Evolutionary conservation across 2,329 filamentous ascomycete genomes (phyloP), one percentile per base, ranked within the genome.

Genomic region (Sporothrix phasma): DNA sequence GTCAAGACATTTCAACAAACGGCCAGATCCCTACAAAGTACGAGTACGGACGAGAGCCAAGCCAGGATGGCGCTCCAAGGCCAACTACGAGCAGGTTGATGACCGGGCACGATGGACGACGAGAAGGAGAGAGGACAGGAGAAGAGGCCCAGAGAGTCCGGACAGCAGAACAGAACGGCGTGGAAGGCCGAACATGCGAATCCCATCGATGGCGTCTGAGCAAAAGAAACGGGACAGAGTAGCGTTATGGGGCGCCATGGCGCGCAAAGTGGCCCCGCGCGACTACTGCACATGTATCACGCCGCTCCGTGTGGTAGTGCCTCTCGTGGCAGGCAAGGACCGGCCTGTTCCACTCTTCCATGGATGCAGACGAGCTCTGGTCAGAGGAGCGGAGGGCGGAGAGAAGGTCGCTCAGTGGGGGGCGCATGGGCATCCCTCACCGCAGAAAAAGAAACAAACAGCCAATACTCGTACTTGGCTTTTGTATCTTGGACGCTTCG

Each of bases 301-400:
- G 53, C 22, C 34, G 39, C 45, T 37, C 39, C 19, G 49, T 15
- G 31, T 11, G 11, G 49, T 54, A n/a, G 17, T 37, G 6, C 37
- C 29, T 59, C 54, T 60, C 56, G 41, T 60, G 39, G 56, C 56
- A 34, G 54, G 43, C 41, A 37, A 49, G 19, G 59, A 51, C 59
- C n/a, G 58, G 43, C 58, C 43, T 61, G 58, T 51, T 41, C n/a
- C n/a, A n/a, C n/a, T n/a, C n/a, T n/a, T 39, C 59, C 45, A 47
- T 11, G 34, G 46, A 43, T 24, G 26, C 26, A 4, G 8, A 46
- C 24, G 43, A 29, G 10, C 26, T 34, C 34, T 5, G 17, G 37
- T 45, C 58, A 37, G 26, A 46, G 8, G 41, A 59, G 37, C 51
- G 11, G 22, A 46, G 26, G n/a, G 24, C 24, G 49, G 49, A 31